These are phyloP conservation scores for Yamadazyma trypodendri DNA, from an alignment of 1,139 yeast genomes.

Conservation along the genomic window DNA sequence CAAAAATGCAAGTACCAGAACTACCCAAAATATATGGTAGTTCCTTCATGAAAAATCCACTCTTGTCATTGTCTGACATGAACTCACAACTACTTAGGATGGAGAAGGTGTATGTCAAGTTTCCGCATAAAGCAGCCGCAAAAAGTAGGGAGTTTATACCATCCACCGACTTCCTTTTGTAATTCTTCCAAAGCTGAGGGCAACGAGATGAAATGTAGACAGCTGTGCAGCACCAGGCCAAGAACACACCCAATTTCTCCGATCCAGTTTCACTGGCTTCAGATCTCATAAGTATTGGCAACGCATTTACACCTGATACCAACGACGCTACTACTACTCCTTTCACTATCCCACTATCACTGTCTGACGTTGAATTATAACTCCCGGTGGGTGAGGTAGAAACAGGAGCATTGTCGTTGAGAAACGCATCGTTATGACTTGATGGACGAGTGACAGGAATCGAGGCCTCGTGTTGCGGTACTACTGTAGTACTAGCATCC, in stretches of 20 bases:
- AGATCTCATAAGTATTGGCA: slow-evolving; percentile 13
- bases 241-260: slow-evolving; percentile 44
- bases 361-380: slow-evolving; percentile 6
- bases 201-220: slow-evolving; percentile 77
- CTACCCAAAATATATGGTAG: slow-evolving; percentile 84
- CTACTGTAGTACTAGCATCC: neutral
- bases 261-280: slow-evolving; percentile 5
- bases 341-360: neutral
- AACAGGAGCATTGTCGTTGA: neutral
- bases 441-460: too few species aligned
- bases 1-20: slow-evolving; percentile 82
- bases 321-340: slow-evolving; percentile 21
- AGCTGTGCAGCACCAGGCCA: slow-evolving; percentile 81
- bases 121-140: slow-evolving; percentile 76
- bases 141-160: slow-evolving; percentile 82
- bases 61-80: slow-evolving; percentile 29
- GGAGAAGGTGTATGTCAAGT: slow-evolving; percentile 75
- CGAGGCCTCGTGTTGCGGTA: slow-evolving; percentile 4
- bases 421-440: neutral
- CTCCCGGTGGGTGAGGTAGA: slow-evolving; percentile 9
- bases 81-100: slow-evolving; percentile 56
- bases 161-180: slow-evolving; percentile 71
- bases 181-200: slow-evolving; percentile 82
- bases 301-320: slow-evolving; percentile 24
- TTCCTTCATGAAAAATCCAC: slow-evolving; percentile 60